Evolutionary conservation across 129 eudicot species (phyloP).

Genomic region (Arctium minus): DNA sequence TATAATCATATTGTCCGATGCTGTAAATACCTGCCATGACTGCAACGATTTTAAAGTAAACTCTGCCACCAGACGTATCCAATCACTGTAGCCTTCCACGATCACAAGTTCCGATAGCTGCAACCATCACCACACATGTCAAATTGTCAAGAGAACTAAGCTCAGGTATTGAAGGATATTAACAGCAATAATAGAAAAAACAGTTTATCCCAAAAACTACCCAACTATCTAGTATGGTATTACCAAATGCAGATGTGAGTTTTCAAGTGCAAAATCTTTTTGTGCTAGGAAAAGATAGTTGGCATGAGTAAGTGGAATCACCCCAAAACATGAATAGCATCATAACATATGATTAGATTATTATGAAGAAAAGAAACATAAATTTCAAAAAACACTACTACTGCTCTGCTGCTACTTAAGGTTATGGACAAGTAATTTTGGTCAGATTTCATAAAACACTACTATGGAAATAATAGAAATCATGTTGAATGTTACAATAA

Average conservation of each 20-base stretch:
- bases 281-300: not conserved
- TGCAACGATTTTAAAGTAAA: conserved; percentile 85
- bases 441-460: not conserved
- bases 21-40: conserved; percentile 71
- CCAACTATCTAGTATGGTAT: not conserved
- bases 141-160: conserved; percentile 6
- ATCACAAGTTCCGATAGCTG: conserved; percentile 96
- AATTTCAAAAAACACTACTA: not conserved
- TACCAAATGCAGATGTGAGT: not conserved
- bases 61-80: conserved; percentile 95
- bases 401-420: not conserved
- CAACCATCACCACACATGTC: conserved; percentile 17
- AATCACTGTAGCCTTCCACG: conserved; percentile 89
- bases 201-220: not conserved
- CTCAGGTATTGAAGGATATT: not conserved
- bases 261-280: not conserved
- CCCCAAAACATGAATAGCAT: not conserved
- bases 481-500: not conserved
- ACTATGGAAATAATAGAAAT: not conserved
- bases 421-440: not conserved
- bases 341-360: not conserved
- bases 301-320: not conserved
- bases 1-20: conserved; percentile 1
- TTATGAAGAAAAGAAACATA: not conserved
- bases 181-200: not conserved